Conservation (phyloP, 2,329 filamentous ascomycete genomes). For the Sclerotiophoma versabilis region DNA sequence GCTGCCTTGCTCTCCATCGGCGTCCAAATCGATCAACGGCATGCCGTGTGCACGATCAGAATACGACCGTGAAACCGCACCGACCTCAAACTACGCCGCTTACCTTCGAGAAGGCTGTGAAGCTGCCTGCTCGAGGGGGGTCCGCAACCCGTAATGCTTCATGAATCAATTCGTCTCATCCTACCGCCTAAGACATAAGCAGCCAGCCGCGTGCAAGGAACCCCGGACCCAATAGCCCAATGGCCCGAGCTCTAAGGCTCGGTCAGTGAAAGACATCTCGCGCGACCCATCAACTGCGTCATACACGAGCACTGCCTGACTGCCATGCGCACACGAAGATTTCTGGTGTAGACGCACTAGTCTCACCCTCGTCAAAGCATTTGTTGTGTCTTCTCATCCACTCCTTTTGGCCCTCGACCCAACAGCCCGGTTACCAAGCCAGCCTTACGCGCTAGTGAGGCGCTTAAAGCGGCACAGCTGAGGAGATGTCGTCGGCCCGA, state of each 20-base stretch:
- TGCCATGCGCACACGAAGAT: not conserved
- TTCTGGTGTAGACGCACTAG: not conserved
- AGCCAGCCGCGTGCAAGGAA: constrained; percentile 11
- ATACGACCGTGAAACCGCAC: constrained; percentile 10
- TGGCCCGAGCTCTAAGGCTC: constrained; percentile 4
- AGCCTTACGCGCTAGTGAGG: constrained; percentile 18
- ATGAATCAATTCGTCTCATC: constrained; percentile 8
- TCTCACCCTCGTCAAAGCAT: not conserved
- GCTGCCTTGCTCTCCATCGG: not conserved
- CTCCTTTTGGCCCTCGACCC: constrained; percentile 12
- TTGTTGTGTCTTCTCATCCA: constrained; percentile 5
- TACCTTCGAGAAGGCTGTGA: not conserved
- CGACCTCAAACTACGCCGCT: not conserved
- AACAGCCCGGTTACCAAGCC: constrained; percentile 11
- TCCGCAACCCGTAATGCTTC: not conserved
- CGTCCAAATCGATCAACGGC: not conserved
- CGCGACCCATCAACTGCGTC: constrained; percentile 5
- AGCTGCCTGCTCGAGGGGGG: not conserved
- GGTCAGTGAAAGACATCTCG: not conserved
- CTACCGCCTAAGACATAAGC: constrained; percentile 11
- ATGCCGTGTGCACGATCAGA: not conserved
- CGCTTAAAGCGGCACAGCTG: constrained; percentile 22
- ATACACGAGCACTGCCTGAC: not conserved
- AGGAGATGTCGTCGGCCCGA: constrained; percentile 12
- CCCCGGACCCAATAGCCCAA: constrained; percentile 11